These are phyloP conservation scores for Rhynchospora tenuis DNA, from an alignment of 176 grass and related monocot species.

Conservation along the genomic window DNA sequence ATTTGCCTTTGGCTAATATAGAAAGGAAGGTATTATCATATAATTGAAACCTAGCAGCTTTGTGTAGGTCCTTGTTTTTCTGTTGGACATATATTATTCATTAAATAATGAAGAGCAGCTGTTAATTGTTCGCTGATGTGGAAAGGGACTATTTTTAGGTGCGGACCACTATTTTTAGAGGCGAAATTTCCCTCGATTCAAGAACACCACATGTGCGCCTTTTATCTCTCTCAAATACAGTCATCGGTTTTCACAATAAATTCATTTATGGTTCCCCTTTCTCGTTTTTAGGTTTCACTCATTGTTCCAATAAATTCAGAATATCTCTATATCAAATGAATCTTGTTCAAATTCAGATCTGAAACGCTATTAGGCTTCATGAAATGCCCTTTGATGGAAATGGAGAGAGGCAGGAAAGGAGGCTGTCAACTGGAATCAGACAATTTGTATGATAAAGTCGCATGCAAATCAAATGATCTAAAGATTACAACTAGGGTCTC, in stretches of 20 bases:
- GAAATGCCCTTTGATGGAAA: background rate
- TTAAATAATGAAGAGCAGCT: constrained; percentile 12
- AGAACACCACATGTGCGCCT: background rate
- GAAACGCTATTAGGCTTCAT: background rate
- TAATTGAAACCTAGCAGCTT: background rate
- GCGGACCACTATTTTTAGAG: background rate
- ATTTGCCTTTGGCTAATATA: constrained; percentile 7
- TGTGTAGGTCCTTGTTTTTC: background rate
- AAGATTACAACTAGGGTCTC: background rate
- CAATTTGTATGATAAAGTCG: background rate
- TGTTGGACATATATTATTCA: constrained; percentile 8
- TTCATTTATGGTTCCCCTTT: background rate
- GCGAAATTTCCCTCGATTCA: background rate
- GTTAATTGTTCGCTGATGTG: constrained; percentile 7
- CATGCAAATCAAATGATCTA: constrained; percentile 8
- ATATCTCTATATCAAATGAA: background rate
- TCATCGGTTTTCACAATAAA: background rate
- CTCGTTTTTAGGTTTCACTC: background rate
- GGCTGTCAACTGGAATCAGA: constrained; percentile 7
- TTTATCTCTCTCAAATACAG: background rate
- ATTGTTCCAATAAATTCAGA: background rate
- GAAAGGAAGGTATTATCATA: background rate
- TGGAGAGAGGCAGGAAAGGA: background rate
- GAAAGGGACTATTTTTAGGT: constrained; percentile 1
- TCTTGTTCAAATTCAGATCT: background rate